phyloP scores from a whole-genome alignment of 148 eudicot species.

The Limonium bicolor region DNA sequence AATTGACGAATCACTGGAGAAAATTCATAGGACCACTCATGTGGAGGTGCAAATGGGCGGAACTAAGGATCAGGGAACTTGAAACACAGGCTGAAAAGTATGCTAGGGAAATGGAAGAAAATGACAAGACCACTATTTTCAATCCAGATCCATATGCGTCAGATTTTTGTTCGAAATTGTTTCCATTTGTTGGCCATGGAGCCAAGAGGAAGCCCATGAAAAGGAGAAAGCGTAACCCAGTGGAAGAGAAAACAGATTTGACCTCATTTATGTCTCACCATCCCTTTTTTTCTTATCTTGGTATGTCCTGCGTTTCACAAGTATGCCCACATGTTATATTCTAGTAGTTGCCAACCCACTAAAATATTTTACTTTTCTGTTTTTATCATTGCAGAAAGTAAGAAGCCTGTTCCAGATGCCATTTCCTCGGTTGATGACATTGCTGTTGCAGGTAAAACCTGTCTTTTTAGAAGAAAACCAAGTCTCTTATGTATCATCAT shows the following conservation, averaged over 20 bases:
- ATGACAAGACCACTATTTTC: constrained; percentile 30
- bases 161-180: constrained; percentile 39
- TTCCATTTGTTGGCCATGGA: constrained; percentile 29
- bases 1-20: constrained; percentile 77
- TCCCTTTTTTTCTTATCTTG: constrained; percentile 60
- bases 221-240: constrained; percentile 68
- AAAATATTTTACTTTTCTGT: background rate
- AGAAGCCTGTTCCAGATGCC: constrained; percentile 50
- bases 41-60: constrained; percentile 99
- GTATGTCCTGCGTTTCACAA: constrained; percentile 19
- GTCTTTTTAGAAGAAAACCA: too few relatives aligned
- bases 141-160: constrained; percentile 25
- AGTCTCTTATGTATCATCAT: too few relatives aligned
- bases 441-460: constrained; percentile 46
- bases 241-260: constrained; percentile 52
- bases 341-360: too few relatives aligned
- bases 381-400: constrained; percentile 72
- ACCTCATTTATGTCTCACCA: constrained; percentile 56
- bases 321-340: background rate
- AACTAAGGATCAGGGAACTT: constrained; percentile 64
- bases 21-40: constrained; percentile 72
- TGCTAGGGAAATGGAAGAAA: constrained; percentile 29
- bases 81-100: constrained; percentile 62
- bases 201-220: constrained; percentile 36
- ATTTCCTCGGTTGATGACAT: constrained; percentile 28